These are phyloP conservation scores for Zygosaccharomyces pseudobailii DNA, from an alignment of 1,139 yeast species.

Conservation along the genomic window DNA sequence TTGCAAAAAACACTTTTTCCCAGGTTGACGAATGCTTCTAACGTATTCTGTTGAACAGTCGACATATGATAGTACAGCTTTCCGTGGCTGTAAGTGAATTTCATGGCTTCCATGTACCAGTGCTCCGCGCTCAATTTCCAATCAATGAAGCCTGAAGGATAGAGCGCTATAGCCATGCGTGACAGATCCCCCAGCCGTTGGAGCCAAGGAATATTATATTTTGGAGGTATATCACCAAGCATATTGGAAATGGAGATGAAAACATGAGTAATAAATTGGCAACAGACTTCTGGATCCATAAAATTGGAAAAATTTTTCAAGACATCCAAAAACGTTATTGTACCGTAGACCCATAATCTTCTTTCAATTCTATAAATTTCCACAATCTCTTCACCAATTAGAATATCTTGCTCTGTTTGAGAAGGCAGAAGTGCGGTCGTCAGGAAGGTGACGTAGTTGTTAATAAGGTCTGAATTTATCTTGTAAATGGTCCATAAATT, in stretches of 20 bases:
- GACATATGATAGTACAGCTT: slow-evolving; percentile 78
- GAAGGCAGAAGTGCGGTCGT: slow-evolving; percentile 69
- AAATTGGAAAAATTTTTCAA: slow-evolving; percentile 61
- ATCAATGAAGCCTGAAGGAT: slow-evolving; percentile 70
- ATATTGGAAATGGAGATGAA: slow-evolving; percentile 43
- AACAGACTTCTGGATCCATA: slow-evolving; percentile 41
- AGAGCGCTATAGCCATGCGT: slow-evolving; percentile 77
- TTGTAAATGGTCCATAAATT: slow-evolving; percentile 70
- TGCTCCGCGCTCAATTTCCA: slow-evolving; percentile 76
- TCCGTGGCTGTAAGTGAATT: slow-evolving; percentile 71
- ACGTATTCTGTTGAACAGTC: slow-evolving; percentile 73
- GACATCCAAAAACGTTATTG: slow-evolving; percentile 74
- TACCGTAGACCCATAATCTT: slow-evolving; percentile 79
- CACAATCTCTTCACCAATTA: slow-evolving; percentile 61
- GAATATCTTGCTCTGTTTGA: slow-evolving; percentile 42
- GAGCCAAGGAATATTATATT: slow-evolving; percentile 61
- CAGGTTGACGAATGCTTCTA: slow-evolving; percentile 72
- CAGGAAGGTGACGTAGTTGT: slow-evolving; percentile 65
- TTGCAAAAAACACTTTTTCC: slow-evolving; percentile 75
- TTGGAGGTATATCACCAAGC: slow-evolving; percentile 45
- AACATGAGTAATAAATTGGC: slow-evolving; percentile 39
- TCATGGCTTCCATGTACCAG: slow-evolving; percentile 71
- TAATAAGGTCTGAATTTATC: slow-evolving; percentile 58
- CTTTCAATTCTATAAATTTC: slow-evolving; percentile 72
- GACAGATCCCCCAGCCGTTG: slow-evolving; percentile 76